phyloP scores from a whole-genome alignment of 176 grass and related monocot genomes.

The Phoenix roebelenii region DNA sequence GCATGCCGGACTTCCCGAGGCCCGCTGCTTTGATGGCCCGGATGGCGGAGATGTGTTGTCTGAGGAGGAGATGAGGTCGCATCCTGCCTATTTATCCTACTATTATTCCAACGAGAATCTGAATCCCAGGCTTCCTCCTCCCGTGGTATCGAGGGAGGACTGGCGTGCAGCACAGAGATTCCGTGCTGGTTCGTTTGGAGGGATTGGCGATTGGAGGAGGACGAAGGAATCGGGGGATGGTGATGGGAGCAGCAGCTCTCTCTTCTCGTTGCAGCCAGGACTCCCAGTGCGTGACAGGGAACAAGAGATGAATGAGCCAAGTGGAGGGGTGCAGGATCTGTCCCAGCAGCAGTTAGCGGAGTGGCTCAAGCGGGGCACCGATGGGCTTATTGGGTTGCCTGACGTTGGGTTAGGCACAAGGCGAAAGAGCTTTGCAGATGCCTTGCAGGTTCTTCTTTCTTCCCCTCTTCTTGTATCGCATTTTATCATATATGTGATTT shows the following conservation, averaged over 20 bases:
- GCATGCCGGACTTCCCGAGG: neutral
- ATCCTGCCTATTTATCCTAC: constrained; percentile 65
- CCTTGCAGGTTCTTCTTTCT: constrained; percentile 51
- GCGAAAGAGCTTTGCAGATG: constrained; percentile 88
- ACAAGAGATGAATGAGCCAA: constrained; percentile 21
- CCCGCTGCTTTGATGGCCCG: constrained; percentile 1
- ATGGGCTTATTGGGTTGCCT: constrained; percentile 45
- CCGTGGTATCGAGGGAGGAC: constrained; percentile 73
- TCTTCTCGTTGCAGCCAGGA: constrained; percentile 63
- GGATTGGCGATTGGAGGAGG: constrained; percentile 16
- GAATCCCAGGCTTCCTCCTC: constrained; percentile 79
- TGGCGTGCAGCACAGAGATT: constrained; percentile 65
- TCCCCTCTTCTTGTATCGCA: neutral
- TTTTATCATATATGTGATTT: too few relatives aligned
- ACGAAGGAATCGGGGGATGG: constrained; percentile 19
- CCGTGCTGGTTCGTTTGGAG: constrained; percentile 22
- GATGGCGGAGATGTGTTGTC: constrained; percentile 23
- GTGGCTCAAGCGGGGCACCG: constrained; percentile 33
- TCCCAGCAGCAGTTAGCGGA: constrained; percentile 27
- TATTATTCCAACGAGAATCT: constrained; percentile 86
- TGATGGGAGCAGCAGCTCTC: constrained; percentile 25
- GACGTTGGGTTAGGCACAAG: constrained; percentile 36
- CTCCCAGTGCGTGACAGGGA: constrained; percentile 7
- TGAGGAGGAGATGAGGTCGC: constrained; percentile 62
- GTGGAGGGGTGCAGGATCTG: constrained; percentile 26